Base-by-base conservation (phyloP, 768 basidiomycete species). In the Suillus weaverae region DNA sequence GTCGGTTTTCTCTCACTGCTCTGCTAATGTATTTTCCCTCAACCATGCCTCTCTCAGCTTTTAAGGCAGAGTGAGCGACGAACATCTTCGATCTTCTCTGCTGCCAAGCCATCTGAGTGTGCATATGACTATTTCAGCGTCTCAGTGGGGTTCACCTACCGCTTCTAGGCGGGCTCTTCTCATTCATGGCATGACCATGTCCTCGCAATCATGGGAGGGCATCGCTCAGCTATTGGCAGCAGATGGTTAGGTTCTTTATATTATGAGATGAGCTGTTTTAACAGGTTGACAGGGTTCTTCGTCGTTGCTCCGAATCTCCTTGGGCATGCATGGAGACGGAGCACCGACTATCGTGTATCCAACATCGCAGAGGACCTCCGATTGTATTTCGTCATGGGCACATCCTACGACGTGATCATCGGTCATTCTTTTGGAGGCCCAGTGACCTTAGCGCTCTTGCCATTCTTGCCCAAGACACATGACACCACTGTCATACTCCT, bases 281-380 rank as follows among this genome's bases (percentile, higher is more conserved):
- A 55, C 20, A 35, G 5, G 11, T 35, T 35, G 33, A 55, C 33
- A 55, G 54, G 33, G 11, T 55, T 32, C 3, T 55, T 55, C 11
- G 54, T 55, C 20, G 54, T 55, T n/a, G 33, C 54, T 6, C 33
- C 54, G 11, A 55, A 55, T 35, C 54, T 55, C 54, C 54, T 55
- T 33, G 20, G 33, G 11, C 54, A 55, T 35, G 54, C 54, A 35
- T n/a, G 54, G 54, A 55, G 54, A 35, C 54, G 2, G 54, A 7
- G 54, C 54, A n/a, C 20, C 54, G 33, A 55, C 54, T 55, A 32
- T 14, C 54, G 54, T 35, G 20, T 55, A 3, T 55, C 54, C n/a
- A n/a, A 3, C 20, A 20, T 55, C 35, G 54, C 54, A n/a, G 54
- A 35, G 54, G 54, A 55, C 54, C 33, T 55, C 33, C 20, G 33